Base-by-base conservation (phyloP, 2,329 filamentous ascomycete genomes). In the Dothideomycetes sp. region DNA sequence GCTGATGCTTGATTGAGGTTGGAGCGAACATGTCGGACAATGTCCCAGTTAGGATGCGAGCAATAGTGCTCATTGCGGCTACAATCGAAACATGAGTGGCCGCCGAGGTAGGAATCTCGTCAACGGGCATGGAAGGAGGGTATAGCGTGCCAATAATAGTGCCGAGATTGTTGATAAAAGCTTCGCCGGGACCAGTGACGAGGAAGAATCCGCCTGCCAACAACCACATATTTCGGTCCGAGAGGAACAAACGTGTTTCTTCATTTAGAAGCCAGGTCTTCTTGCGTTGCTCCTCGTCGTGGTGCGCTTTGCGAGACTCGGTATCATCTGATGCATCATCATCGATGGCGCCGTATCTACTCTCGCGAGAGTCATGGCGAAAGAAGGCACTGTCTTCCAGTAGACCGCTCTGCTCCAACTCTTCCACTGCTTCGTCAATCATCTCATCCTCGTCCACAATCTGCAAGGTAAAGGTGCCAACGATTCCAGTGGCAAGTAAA, bases 121-220 rank as follows among this genome's bases (percentile, higher is more conserved):
- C 38, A 54, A 45, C 52, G 47, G 38, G 64, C 55, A 36, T 61
- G 57, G 73, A 73, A n/a, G 65, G 65, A 4, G 75, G 73, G 33
- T 84, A 84, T 3, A 95, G 69, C 0, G 89, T 94, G 49, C 84
- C 81, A 50, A 96, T 88, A 45, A 98, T 81, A 17, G 88, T 95
- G 27, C 91, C 91, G 8, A 98, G 64, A 52, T 96, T 98, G 64
- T 96, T 98, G 63, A 96, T 87, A 59, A 95, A 98, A 9, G 89
- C 84, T 62, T 98, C 91, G n/a, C 88, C 89, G 0, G 91, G 89
- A 0, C 91, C 91, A 39, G 88, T 84, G 51, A 94, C 84, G 46
- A 96, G 73, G 60, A 96, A 85, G 63, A 98, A 96, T 15, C 87
- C 88, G 1, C 80, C 66, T 0, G 89, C 86, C 49, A 98, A 81